Percentiles rank a stretch among this genome's conserved stretches.
Evolutionary conservation across 2,329 filamentous ascomycete species (phyloP).

Genomic region (Cladosporium sp.): DNA sequence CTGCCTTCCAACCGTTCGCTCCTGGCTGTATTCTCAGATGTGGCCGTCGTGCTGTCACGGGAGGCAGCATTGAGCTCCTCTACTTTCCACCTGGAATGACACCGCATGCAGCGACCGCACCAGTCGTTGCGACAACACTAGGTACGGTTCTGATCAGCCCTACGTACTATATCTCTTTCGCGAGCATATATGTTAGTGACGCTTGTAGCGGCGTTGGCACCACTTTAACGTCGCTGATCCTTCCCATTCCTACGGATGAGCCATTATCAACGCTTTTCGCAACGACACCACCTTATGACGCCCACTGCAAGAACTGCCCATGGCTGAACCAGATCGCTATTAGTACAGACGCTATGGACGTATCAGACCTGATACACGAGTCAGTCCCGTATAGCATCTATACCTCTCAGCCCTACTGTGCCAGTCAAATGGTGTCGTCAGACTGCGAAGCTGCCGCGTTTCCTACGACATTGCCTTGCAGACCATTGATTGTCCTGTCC

Average conservation of each 20-base stretch:
- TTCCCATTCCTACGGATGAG: neutral
- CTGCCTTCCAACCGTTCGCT: neutral
- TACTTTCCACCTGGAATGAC: conserved; percentile 6
- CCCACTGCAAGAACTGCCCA: neutral
- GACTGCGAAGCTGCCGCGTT: neutral
- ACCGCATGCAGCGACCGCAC: neutral
- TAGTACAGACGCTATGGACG: conserved; percentile 1
- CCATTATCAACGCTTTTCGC: neutral
- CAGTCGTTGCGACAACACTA: conserved; percentile 8
- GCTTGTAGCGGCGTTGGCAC: neutral
- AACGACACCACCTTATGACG: neutral
- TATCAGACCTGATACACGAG: conserved; percentile 4
- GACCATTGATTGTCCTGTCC: neutral
- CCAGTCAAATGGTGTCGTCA: neutral
- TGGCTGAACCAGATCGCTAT: neutral
- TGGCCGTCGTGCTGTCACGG: conserved; percentile 1
- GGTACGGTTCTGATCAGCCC: conserved; percentile 7
- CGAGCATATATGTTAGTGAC: neutral
- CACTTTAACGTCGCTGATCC: neutral
- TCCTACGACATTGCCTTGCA: neutral
- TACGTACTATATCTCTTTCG: conserved; percentile 10
- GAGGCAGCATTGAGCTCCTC: conserved; percentile 1
- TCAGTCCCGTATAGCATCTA: conserved; percentile 10
- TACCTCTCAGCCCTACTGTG: conserved; percentile 1
- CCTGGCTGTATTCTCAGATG: conserved; percentile 8